Evolutionary conservation across 257 asterid genomes (phyloP).

Genomic region (Solanum medicagineum): DNA sequence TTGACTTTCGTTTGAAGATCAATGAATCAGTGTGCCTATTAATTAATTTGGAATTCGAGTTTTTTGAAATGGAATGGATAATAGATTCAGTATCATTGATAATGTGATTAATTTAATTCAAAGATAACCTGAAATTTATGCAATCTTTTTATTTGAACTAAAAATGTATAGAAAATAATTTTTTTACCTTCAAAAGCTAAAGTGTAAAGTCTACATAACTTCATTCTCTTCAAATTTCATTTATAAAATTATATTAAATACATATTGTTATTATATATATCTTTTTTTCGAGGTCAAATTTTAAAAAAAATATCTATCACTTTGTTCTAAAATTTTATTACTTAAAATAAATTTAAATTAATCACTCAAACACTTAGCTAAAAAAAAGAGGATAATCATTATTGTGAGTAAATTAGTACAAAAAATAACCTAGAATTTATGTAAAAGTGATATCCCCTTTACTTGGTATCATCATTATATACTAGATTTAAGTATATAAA

Average conservation of each 20-base stretch:
- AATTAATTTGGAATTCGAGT: no score
- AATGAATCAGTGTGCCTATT: no score
- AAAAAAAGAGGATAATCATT: neutral
- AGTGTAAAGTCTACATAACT: neutral
- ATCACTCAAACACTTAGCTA: neutral
- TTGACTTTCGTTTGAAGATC: neutral
- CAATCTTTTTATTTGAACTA: neutral
- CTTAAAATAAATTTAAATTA: neutral
- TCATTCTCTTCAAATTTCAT: rapidly evolving
- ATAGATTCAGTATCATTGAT: no score
- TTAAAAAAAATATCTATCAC: no score
- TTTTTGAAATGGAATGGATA: no score
- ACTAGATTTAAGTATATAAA: neutral
- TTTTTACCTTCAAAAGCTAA: no score
- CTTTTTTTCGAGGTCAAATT: neutral
- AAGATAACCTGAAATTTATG: neutral
- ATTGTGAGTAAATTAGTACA: neutral
- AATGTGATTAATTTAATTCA: neutral
- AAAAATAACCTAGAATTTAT: neutral
- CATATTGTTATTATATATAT: neutral
- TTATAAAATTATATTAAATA: neutral
- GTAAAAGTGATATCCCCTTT: neutral
- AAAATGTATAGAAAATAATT: neutral
- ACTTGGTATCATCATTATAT: neutral
- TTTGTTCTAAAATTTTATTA: neutral